phyloP scores from a whole-genome alignment of 1,284 basidiomycete species.

The Pascua guehoae region DNA sequence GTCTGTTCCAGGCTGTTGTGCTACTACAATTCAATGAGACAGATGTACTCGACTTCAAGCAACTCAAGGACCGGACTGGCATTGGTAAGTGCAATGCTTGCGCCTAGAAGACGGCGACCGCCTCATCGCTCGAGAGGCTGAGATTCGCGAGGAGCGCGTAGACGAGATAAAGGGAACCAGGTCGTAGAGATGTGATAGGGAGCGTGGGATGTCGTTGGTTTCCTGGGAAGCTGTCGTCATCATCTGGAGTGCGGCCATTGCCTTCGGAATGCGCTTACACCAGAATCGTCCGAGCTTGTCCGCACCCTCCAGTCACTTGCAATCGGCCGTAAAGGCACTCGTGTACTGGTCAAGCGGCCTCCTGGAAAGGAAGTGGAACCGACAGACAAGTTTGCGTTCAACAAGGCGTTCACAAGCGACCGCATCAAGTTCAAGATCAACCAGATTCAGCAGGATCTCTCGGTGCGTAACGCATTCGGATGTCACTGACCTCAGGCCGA shows the following conservation, averaged over 20 bases:
- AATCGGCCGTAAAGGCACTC: conserved; percentile 71
- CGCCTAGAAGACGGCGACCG: no score
- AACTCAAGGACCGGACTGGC: conserved; percentile 67
- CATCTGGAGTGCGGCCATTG: no score
- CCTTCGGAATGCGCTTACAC: neutral
- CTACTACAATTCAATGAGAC: conserved; percentile 85
- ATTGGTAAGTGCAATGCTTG: conserved; percentile 60
- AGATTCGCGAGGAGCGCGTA: no score
- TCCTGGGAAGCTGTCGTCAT: no score
- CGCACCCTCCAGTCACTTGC: conserved; percentile 88
- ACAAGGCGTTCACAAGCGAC: conserved; percentile 76
- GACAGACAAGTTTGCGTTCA: conserved; percentile 74
- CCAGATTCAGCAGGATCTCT: conserved; percentile 89
- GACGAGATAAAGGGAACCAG: no score
- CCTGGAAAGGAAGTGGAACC: conserved; percentile 73
- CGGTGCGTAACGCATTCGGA: conserved; percentile 53
- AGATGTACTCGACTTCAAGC: conserved; percentile 57
- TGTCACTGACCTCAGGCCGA: conserved; percentile 59
- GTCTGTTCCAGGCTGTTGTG: conserved; percentile 81
- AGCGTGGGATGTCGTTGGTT: no score
- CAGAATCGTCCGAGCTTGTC: conserved; percentile 70
- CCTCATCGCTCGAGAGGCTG: no score
- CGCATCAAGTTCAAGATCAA: conserved; percentile 85
- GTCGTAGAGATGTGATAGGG: no score
- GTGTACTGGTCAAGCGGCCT: conserved; percentile 78